Evolutionary conservation across 306 rosid genomes (phyloP).

Genomic region (Urtica urens): DNA sequence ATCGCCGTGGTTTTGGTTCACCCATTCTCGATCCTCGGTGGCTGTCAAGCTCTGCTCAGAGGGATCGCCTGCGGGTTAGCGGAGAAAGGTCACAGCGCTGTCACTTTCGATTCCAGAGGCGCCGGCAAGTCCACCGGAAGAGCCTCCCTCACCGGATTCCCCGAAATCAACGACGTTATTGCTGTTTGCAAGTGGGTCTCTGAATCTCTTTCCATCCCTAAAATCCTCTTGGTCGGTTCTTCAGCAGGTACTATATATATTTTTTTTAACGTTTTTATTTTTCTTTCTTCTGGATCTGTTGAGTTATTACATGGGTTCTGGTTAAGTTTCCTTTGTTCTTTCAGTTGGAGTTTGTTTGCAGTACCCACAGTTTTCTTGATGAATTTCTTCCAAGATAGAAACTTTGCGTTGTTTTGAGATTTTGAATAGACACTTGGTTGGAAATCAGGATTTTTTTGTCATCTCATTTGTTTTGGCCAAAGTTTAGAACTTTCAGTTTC

Average conservation of each 20-base stretch:
- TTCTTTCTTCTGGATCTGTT: constrained; percentile 23
- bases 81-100: constrained; percentile 37
- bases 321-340: too few relatives aligned
- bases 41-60: constrained; percentile 70
- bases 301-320: too few relatives aligned
- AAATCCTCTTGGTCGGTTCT: constrained; percentile 66
- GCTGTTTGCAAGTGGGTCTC: constrained; percentile 58
- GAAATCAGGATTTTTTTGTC: too few relatives aligned
- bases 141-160: constrained; percentile 68
- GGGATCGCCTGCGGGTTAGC: constrained; percentile 79
- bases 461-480: neutral
- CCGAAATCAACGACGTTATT: constrained; percentile 68
- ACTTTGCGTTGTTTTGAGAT: too few relatives aligned
- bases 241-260: constrained; percentile 60
- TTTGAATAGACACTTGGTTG: too few relatives aligned
- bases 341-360: too few relatives aligned
- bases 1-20: constrained; percentile 71
- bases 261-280: neutral
- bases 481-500: neutral
- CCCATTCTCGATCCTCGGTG: constrained; percentile 84
- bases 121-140: constrained; percentile 67
- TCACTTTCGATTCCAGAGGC: constrained; percentile 87
- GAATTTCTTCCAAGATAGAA: too few relatives aligned
- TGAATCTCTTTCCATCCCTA: constrained; percentile 21
- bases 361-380: too few relatives aligned